Percentiles rank a stretch among this genome's conserved stretches.
Conservation (phyloP, 306 rosid genomes). For the Notholithocarpus densiflorus region DNA sequence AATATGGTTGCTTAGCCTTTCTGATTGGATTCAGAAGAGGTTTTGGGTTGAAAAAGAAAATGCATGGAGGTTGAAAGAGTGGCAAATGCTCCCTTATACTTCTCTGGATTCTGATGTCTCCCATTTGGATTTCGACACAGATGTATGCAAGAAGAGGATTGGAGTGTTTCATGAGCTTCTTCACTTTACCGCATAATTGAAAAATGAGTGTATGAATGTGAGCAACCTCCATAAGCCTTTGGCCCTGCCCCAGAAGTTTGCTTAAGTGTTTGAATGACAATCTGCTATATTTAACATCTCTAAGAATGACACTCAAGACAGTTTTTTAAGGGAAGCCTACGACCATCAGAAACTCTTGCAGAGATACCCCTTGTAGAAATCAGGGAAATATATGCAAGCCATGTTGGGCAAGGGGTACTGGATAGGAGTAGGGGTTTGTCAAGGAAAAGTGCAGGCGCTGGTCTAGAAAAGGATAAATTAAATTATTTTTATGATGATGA, state of each 20-base stretch:
- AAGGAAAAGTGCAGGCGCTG: slow-evolving; percentile 33
- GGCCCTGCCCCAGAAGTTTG: slow-evolving; percentile 76
- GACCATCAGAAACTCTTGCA: slow-evolving; percentile 45
- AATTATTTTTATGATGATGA: slow-evolving; percentile 11
- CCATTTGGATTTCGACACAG: slow-evolving; percentile 79
- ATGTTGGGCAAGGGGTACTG: slow-evolving; percentile 51
- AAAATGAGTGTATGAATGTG: slow-evolving; percentile 76
- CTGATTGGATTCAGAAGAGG: slow-evolving; percentile 79
- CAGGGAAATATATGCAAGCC: slow-evolving; percentile 50
- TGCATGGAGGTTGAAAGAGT: slow-evolving; percentile 86
- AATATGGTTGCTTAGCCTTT: slow-evolving; percentile 59
- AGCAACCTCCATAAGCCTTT: slow-evolving; percentile 80
- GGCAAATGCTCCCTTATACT: slow-evolving; percentile 86
- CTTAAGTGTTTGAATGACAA: slow-evolving; percentile 91
- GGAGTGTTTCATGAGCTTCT: slow-evolving; percentile 93
- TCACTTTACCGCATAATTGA: slow-evolving; percentile 68
- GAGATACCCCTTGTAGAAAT: slow-evolving; percentile 53
- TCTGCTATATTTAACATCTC: slow-evolving; percentile 84
- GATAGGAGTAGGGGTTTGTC: slow-evolving; percentile 66
- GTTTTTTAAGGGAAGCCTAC: slow-evolving; percentile 73
- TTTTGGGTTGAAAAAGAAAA: slow-evolving; percentile 75
- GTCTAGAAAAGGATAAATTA: slow-evolving; percentile 5
- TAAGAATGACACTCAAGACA: slow-evolving; percentile 65
- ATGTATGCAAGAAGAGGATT: slow-evolving; percentile 79
- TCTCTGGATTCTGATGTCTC: slow-evolving; percentile 61